Evolutionary conservation across 1,284 basidiomycete genomes (phyloP), one percentile per base, ranked within the genome.

Genomic region (Ceratobasidium sp.): DNA sequence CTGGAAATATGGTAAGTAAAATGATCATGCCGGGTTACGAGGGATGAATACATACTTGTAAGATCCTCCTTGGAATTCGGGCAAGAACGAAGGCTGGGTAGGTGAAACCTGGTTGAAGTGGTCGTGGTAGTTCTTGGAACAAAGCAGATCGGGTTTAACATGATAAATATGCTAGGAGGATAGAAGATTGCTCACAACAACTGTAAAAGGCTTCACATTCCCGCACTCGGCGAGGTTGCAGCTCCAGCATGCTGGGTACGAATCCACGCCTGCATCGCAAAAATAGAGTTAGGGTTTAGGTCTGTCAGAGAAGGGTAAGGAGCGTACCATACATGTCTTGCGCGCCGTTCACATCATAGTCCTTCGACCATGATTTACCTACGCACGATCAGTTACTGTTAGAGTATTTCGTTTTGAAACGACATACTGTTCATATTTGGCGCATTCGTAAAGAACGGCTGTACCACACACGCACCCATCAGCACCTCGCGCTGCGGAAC

Each of bases 231-330:
- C 32, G 35, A 73, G 58, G 58, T 73, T 69, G 43, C 73, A 73
- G 41, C 73, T 73, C 73, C 73, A 73, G 49, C 73, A 73, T 21
- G 64, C 58, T 7, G 73, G 73, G 30, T 73, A 73, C 55, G 73
- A 73, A 38, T 73, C 73, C 59, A 72, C 13, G 8, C 69, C 58
- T 59, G 49, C 3, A 43, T 26, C 21, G 16, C 30, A 41, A 13
- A 21, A 30, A 41, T 44, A 23, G 7, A 26, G 21, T 1, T 23
- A 28, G 6, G 28, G 43, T 26, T 26, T 6, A 13, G 58, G 16
- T 6, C 6, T 11, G 16, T 16, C 26, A 32, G 23, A n/a, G 2
- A 13, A 6, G 59, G 21, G 30, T 18, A 32, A 14, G 26, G 18
- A 26, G 30, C 52, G n/a, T 43, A 44, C 73, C 73, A 43, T 73